A percentile compares a stretch with the other conserved stretches of the same genome.
Conservation (phyloP, 1,284 basidiomycete species). For the Sanguinoderma infundibulare region DNA sequence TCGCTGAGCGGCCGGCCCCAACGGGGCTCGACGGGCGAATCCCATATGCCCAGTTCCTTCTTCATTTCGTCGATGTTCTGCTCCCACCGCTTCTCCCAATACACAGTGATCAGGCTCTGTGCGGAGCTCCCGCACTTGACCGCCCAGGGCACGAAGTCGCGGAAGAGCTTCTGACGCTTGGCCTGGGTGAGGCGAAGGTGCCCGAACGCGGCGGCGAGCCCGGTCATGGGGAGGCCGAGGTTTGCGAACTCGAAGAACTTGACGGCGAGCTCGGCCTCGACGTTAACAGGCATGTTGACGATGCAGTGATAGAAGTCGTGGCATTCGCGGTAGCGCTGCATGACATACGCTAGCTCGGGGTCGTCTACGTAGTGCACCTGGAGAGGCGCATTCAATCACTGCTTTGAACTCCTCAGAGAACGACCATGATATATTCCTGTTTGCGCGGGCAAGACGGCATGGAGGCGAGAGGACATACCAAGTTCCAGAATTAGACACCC, state of each 20-base stretch:
- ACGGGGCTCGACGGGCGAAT: constrained; percentile 62
- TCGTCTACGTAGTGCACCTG: constrained; percentile 95
- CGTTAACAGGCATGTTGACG: constrained; percentile 85
- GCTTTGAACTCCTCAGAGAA: too few relatives aligned
- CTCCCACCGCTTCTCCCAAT: constrained; percentile 96
- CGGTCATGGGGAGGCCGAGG: constrained; percentile 89
- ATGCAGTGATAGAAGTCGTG: constrained; percentile 97
- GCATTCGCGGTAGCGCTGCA: constrained; percentile 97
- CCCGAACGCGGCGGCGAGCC: constrained; percentile 80
- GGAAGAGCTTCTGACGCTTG: constrained; percentile 63
- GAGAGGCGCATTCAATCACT: background rate
- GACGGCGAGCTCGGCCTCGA: constrained; percentile 93
- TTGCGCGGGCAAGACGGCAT: background rate
- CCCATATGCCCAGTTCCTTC: constrained; percentile 83
- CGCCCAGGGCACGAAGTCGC: constrained; percentile 92
- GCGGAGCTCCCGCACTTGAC: constrained; percentile 78
- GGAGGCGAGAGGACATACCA: background rate
- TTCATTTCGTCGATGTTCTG: constrained; percentile 83
- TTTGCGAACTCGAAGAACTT: constrained; percentile 97
- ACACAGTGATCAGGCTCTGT: constrained; percentile 84
- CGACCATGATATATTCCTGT: background rate
- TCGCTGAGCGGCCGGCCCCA: constrained; percentile 66
- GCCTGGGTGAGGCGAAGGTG: constrained; percentile 62
- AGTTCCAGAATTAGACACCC: too few relatives aligned
- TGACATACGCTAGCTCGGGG: constrained; percentile 93